Base-by-base conservation (phyloP, 345 rosid genomes). In the Microthlaspi erraticum region DNA sequence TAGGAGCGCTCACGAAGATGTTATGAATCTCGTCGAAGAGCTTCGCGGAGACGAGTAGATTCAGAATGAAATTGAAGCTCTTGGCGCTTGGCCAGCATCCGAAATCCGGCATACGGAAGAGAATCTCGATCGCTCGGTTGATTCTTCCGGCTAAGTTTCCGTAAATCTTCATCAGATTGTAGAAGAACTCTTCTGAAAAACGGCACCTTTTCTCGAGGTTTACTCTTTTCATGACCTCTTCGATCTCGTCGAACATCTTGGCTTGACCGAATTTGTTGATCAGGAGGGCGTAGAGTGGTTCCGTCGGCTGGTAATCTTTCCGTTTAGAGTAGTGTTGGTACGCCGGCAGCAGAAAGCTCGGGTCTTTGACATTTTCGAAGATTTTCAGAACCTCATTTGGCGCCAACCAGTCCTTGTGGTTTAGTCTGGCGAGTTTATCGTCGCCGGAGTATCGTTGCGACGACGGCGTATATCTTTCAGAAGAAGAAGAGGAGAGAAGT, bases 321-420 rank as follows among this genome's bases (percentile, higher is more conserved):
- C 98, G 81, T 19, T 39, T 64, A 3, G 86, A 77, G 81, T 91
- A 93, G n/a, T 80, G 90, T 4, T 77, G 44, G 52, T 89, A 86
- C 16, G 84, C 78, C 0, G 84, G 70, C 17, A 84, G 26, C 1
- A 86, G 66, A 4, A 87, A 83, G 53, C 53, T 64, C 5, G 92
- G 89, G 60, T 87, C 87, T 54, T 66, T 65, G 13, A 91, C 81
- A 37, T 71, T 72, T 6, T 80, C 78, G 71, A 93, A 81, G 67
- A 93, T 82, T 60, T 75, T 86, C 19, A 93, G 37, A 52, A 86
- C 82, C 31, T 93, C 87, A 46, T 70, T 81, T 0, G 97, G 86
- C 10, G 97, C 87, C 18, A 93, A 51, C 96, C 98, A 89, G 86
- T 93, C 94, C 56, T 80, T 93, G 84, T 81, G 88, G 71, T 64